phyloP scores from a whole-genome alignment of 768 basidiomycete genomes.

The Aureoboletus auriporus region DNA sequence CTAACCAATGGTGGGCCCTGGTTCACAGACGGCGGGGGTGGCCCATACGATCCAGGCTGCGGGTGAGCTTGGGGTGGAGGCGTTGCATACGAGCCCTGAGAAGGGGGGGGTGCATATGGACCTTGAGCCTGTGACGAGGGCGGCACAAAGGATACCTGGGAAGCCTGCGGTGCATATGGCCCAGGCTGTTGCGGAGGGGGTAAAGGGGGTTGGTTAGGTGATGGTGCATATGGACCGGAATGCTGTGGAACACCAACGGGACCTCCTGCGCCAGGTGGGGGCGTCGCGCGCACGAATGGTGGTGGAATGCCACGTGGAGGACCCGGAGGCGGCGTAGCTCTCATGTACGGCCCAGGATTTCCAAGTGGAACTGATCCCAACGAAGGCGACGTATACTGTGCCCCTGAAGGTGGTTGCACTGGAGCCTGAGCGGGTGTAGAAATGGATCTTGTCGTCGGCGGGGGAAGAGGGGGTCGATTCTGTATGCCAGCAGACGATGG shows the following conservation, averaged over 20 bases:
- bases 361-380: slow-evolving; percentile 24
- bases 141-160: slow-evolving; percentile 29
- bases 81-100: slow-evolving; percentile 22
- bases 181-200: slow-evolving; percentile 22
- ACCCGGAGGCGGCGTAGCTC: slow-evolving; percentile 41
- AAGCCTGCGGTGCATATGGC: slow-evolving; percentile 20
- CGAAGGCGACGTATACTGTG: slow-evolving; percentile 29
- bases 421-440: slow-evolving; percentile 33
- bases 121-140: slow-evolving; percentile 21
- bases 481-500: slow-evolving; percentile 47
- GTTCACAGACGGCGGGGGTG: slow-evolving; percentile 22
- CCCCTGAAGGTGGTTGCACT: slow-evolving; percentile 33
- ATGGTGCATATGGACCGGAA: slow-evolving; percentile 26
- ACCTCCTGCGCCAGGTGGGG: slow-evolving; percentile 34
- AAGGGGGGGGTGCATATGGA: slow-evolving; percentile 12
- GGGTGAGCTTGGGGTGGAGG: slow-evolving; percentile 12
- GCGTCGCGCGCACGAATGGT: slow-evolving; percentile 38
- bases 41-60: slow-evolving; percentile 24
- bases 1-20: slow-evolving; percentile 29
- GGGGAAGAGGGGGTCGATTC: slow-evolving; percentile 44
- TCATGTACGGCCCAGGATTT: slow-evolving; percentile 35
- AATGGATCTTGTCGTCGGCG: slow-evolving; percentile 28
- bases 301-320: slow-evolving; percentile 28
- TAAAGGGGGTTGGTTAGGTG: slow-evolving; percentile 10
- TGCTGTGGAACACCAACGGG: slow-evolving; percentile 26